These are phyloP conservation scores for Linum lewisii DNA, from an alignment of 345 rosid species.

Conservation along the genomic window DNA sequence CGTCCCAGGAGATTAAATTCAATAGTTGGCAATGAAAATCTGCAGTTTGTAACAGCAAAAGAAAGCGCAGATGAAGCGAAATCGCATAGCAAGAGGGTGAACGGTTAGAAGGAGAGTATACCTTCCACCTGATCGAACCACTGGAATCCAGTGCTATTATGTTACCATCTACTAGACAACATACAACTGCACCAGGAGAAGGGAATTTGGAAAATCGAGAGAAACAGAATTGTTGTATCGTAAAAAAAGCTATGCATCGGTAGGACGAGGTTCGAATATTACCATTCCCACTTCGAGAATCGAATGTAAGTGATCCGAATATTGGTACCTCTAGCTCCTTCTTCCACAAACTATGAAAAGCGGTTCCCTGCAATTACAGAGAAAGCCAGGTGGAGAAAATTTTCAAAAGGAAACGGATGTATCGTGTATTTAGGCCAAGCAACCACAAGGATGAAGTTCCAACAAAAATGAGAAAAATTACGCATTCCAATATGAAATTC, in stretches of 20 bases:
- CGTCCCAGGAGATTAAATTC: not conserved
- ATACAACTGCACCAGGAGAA: constrained; percentile 49
- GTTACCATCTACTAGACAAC: constrained; percentile 87
- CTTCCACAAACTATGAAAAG: constrained; percentile 60
- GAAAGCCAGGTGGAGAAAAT: not conserved
- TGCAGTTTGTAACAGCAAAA: not conserved
- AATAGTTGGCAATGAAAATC: not conserved
- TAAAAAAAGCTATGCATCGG: not conserved
- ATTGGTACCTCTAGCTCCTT: constrained; percentile 66
- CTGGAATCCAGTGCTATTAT: constrained; percentile 42
- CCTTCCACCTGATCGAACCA: constrained; percentile 80
- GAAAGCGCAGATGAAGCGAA: not conserved
- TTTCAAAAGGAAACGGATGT: constrained; percentile 2
- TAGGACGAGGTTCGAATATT: not conserved
- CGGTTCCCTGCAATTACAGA: constrained; percentile 43
- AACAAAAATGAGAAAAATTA: no score
- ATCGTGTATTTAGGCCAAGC: not conserved
- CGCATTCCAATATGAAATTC: not conserved
- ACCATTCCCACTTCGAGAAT: constrained; percentile 45
- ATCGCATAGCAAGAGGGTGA: not conserved
- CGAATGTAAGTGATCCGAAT: constrained; percentile 65
- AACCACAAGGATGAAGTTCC: no score
- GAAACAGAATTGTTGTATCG: not conserved
- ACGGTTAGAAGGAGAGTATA: constrained; percentile 16
- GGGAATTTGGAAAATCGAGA: not conserved